These are phyloP conservation scores for Sporothrix sp. DNA, from an alignment of 2,329 filamentous ascomycete genomes.

Conservation along the genomic window DNA sequence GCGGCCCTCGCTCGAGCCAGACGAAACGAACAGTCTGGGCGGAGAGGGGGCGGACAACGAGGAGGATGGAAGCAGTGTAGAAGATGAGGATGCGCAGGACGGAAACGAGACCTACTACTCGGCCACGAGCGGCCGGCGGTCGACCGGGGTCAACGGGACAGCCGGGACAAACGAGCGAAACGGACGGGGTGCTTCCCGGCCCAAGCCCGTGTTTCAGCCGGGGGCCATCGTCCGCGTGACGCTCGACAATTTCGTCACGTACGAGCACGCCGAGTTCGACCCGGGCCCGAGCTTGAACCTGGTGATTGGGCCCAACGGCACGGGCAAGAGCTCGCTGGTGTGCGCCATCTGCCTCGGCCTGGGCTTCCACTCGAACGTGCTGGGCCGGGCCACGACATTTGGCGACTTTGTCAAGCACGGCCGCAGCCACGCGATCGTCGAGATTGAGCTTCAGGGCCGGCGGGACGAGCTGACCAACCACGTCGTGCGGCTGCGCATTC, in stretches of 20 bases:
- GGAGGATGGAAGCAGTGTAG: too few species aligned
- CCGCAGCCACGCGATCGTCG: conserved; percentile 64
- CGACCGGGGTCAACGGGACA: conserved; percentile 17
- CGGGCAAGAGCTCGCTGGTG: conserved; percentile 92
- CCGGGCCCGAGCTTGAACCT: conserved; percentile 93
- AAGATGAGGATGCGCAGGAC: conserved; percentile 12
- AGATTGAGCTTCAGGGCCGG: conserved; percentile 75
- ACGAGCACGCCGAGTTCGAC: conserved; percentile 81
- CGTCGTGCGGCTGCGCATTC: conserved; percentile 66
- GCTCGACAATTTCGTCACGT: conserved; percentile 87
- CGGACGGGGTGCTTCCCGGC: background rate
- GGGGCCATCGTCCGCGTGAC: conserved; percentile 84
- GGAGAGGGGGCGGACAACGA: conserved; percentile 8
- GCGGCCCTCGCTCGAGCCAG: conserved; percentile 20
- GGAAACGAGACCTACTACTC: conserved; percentile 19
- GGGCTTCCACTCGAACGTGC: conserved; percentile 69
- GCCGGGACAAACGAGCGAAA: background rate
- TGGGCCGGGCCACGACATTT: conserved; percentile 76
- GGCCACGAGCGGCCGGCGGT: conserved; percentile 19
- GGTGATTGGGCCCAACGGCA: conserved; percentile 98
- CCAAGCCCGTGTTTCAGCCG: conserved; percentile 43
- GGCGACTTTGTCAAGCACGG: conserved; percentile 93
- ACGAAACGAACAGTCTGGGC: conserved; percentile 13
- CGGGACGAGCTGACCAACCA: conserved; percentile 52
- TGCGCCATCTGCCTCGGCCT: conserved; percentile 93